Conservation (phyloP, 2,329 filamentous ascomycete species). For the Paraphaeosphaeria sporulosa region DNA sequence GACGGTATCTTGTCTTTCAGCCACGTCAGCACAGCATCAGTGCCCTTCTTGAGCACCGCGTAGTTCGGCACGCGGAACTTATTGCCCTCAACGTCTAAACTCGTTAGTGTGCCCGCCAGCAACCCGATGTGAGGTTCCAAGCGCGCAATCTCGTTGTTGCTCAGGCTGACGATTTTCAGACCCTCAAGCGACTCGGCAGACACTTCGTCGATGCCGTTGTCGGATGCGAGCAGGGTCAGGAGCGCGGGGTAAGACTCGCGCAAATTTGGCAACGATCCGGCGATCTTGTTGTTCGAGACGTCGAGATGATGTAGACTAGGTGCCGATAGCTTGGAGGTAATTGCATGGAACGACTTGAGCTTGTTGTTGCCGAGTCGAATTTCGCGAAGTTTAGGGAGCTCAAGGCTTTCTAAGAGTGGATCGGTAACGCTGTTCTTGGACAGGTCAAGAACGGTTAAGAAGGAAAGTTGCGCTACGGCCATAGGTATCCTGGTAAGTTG, state of each 20-base stretch:
- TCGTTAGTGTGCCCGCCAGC: constrained; percentile 70
- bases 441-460: constrained; percentile 75
- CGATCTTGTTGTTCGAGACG: constrained; percentile 81
- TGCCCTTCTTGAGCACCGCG: constrained; percentile 84
- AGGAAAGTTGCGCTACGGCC: constrained; percentile 73
- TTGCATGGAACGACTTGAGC: constrained; percentile 69
- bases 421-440: constrained; percentile 76
- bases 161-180: constrained; percentile 77
- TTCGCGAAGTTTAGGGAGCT: constrained; percentile 77
- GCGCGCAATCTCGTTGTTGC: constrained; percentile 84
- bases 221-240: constrained; percentile 73
- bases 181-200: constrained; percentile 77
- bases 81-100: constrained; percentile 82
- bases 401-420: constrained; percentile 56
- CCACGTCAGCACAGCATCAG: constrained; percentile 83
- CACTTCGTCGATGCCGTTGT: constrained; percentile 80
- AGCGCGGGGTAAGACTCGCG: constrained; percentile 74
- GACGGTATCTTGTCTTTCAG: constrained; percentile 75
- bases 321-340: constrained; percentile 73
- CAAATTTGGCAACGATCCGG: constrained; percentile 69
- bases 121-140: constrained; percentile 83
- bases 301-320: constrained; percentile 80
- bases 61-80: constrained; percentile 86
- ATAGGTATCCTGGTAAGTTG: constrained; percentile 72
- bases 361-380: constrained; percentile 79